These are phyloP conservation scores for Eucalyptus decipiens DNA, from an alignment of 345 rosid genomes.

Conservation along the genomic window DNA sequence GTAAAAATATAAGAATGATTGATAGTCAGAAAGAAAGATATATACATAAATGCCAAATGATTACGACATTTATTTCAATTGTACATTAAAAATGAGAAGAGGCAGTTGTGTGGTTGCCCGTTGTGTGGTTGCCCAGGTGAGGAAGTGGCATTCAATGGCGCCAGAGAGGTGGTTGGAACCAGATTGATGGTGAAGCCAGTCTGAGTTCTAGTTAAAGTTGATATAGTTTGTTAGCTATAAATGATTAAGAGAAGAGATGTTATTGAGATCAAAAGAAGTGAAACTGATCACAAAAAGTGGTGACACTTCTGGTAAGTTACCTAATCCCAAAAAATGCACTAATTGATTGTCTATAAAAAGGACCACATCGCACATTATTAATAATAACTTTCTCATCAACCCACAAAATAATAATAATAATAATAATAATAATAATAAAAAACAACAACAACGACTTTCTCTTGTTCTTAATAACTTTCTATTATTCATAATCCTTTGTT, in stretches of 20 bases:
- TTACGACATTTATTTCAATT: not conserved
- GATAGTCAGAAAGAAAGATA: not conserved
- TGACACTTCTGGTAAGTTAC: not conserved
- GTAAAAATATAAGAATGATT: not conserved
- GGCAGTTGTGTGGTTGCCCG: not conserved
- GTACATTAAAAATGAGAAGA: not conserved
- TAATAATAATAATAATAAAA: too few relatives aligned
- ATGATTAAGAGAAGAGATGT: not conserved
- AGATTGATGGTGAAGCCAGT: constrained; percentile 23
- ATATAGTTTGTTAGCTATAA: not conserved
- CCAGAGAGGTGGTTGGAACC: constrained; percentile 53
- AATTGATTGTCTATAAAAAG: too few relatives aligned
- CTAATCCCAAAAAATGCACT: not conserved
- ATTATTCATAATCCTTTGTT: too few relatives aligned
- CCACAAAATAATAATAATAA: too few relatives aligned
- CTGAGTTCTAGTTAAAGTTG: not conserved
- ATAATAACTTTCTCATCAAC: too few relatives aligned
- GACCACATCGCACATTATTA: not conserved
- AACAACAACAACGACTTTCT: too few relatives aligned
- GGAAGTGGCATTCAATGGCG: not conserved
- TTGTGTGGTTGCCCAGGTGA: not conserved
- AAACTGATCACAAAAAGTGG: not conserved
- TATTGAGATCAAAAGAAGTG: not conserved
- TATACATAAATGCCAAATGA: not conserved
- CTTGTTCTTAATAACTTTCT: too few relatives aligned